A percentile compares a stretch with the other conserved stretches of the same genome.
Conservation (phyloP, 164 flowering plant species). For the Chimonanthus praecox region DNA sequence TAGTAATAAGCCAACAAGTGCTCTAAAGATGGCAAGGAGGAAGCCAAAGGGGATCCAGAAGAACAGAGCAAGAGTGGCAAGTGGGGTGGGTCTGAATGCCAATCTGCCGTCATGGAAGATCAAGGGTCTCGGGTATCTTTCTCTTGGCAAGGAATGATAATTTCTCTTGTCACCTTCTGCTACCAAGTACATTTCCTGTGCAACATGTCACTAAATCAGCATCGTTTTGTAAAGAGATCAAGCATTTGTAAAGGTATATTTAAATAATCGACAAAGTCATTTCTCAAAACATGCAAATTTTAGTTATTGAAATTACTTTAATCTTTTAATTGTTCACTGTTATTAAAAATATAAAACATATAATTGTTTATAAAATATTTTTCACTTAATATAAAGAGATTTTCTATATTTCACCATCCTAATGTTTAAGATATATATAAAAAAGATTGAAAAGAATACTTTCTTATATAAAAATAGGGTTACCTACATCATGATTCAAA, state of each 20-base stretch:
- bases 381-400: too few relatives aligned
- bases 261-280: too few relatives aligned
- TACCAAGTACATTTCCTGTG: slow-evolving; percentile 43
- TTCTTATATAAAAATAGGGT: too few relatives aligned
- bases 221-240: background rate
- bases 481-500: too few relatives aligned
- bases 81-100: slow-evolving; percentile 46
- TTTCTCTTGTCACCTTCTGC: slow-evolving; percentile 26
- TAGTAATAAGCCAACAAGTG: slow-evolving; percentile 6
- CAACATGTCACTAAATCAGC: background rate
- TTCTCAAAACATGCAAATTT: too few relatives aligned
- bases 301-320: too few relatives aligned
- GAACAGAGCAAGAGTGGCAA: slow-evolving; percentile 33
- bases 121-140: slow-evolving; percentile 43
- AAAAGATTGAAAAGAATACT: too few relatives aligned
- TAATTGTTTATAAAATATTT: too few relatives aligned
- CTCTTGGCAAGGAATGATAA: slow-evolving; percentile 32
- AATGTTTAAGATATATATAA: too few relatives aligned
- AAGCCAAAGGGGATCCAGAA: slow-evolving; percentile 56
- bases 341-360: too few relatives aligned
- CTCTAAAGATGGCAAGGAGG: slow-evolving; percentile 24
- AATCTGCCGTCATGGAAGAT: slow-evolving; percentile 71
- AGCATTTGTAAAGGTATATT: background rate
- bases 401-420: too few relatives aligned
- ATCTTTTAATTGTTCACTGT: too few relatives aligned